These are phyloP conservation scores for Podospora pseudoanserina DNA, from an alignment of 495 filamentous ascomycete species.

Conservation along the genomic window DNA sequence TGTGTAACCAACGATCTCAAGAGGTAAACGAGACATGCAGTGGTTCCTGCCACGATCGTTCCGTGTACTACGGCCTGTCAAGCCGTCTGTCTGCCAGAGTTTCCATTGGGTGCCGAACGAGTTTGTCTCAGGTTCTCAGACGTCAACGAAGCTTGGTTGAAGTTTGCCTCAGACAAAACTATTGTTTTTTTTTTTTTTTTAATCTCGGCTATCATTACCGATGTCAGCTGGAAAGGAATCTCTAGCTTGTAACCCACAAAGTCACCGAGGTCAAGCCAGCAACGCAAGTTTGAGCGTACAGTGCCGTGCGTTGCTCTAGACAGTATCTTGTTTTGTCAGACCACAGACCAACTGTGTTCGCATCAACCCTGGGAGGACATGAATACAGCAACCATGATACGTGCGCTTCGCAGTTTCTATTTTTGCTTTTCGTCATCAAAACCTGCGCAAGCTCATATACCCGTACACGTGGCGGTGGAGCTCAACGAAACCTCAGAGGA, in stretches of 20 bases:
- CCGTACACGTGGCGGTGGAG: not conserved
- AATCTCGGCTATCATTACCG: too few species aligned
- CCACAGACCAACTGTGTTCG: too few species aligned
- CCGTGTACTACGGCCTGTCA: not conserved
- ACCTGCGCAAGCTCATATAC: not conserved
- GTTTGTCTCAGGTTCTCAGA: not conserved
- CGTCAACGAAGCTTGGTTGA: not conserved
- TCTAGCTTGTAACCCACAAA: too few species aligned
- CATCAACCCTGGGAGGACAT: too few species aligned
- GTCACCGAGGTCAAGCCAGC: too few species aligned
- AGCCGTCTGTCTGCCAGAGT: not conserved
- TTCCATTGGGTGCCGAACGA: not conserved
- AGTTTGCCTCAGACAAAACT: not conserved
- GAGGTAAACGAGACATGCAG: not conserved
- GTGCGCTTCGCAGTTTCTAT: not conserved
- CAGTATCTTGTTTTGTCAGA: too few species aligned
- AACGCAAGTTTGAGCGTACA: too few species aligned
- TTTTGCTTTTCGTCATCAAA: not conserved
- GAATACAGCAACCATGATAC: not conserved
- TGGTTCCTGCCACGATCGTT: not conserved
- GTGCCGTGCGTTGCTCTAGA: too few species aligned
- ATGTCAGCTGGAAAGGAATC: too few species aligned
- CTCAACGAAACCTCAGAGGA: not conserved
- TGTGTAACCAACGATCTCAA: not conserved
- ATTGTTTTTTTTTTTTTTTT: too few species aligned